phyloP scores from a whole-genome alignment of 208 protist genomes.

The Trypanosomatidae sp. region DNA sequence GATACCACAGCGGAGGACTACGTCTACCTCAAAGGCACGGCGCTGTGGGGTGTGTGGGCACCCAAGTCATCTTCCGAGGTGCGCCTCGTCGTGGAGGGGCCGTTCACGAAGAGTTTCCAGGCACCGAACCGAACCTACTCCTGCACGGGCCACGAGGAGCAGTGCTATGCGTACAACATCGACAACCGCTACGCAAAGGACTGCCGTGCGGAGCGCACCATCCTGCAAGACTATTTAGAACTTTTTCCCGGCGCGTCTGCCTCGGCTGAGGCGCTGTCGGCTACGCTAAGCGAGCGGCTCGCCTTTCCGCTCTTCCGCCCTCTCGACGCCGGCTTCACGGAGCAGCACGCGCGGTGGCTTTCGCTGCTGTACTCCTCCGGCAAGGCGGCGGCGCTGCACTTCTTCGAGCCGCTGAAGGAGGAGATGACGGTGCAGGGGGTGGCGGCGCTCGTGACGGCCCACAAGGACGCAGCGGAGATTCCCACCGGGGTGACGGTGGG shows the following conservation, averaged over 20 bases:
- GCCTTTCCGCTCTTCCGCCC: conserved; percentile 67
- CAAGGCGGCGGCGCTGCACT: conserved; percentile 21
- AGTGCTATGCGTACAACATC: conserved; percentile 95
- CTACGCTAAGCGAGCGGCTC: conserved; percentile 52
- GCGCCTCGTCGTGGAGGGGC: conserved; percentile 80
- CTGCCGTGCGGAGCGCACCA: conserved; percentile 76
- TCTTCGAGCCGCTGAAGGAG: conserved; percentile 44
- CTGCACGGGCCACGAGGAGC: conserved; percentile 89
- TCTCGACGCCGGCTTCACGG: conserved; percentile 58
- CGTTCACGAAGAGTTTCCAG: conserved; percentile 36
- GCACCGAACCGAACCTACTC: conserved; percentile 59
- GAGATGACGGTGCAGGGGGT: conserved; percentile 46
- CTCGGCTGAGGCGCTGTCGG: conserved; percentile 41
- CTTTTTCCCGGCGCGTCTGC: conserved; percentile 21
- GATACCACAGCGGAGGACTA: conserved; percentile 62
- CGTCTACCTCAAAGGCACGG: conserved; percentile 81
- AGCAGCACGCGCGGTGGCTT: conserved; percentile 71
- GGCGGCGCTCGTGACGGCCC: conserved; percentile 31
- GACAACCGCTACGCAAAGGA: conserved; percentile 81
- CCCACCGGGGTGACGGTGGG: conserved; percentile 41
- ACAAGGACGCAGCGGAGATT: conserved; percentile 37
- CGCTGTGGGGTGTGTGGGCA: conserved; percentile 90
- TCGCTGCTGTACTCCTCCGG: conserved; percentile 62
- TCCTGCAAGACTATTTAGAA: conserved; percentile 66
- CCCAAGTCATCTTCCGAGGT: conserved; percentile 94